Evolutionary conservation across 2,329 filamentous ascomycete genomes (phyloP), one percentile per base, ranked within the genome.

Genomic region (Arthrobotrys musiformis): DNA sequence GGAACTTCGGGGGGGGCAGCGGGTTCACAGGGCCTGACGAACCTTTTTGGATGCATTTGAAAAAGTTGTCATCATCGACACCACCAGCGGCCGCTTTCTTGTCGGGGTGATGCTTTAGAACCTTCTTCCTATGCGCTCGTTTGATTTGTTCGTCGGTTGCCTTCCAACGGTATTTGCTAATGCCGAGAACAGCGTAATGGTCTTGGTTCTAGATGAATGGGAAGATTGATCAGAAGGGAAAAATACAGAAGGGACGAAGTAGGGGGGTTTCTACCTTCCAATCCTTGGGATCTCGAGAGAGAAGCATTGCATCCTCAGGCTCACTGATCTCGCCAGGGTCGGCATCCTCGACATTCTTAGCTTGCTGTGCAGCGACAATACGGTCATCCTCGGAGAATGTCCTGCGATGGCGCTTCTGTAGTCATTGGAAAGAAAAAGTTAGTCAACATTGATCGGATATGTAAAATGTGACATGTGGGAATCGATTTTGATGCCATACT

Each of bases 71-170:
- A 85, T 97, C 94, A 82, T 98, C 94, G 81, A 89, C 89, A 82
- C 89, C 89, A 78, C 95, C 95, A 56, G 91, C 89, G 28, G 95
- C 95, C 15, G 96, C 95, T 87, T 96, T 97, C 91, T 99, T 99
- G 85, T 99, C 95, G 79, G 95, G 95, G 85, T 99, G 95, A 85
- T 99, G 95, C 86, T 93, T 94, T 80, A 99, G 91, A 80, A 99
- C 95, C 91, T 99, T 99, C 90, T 97, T 97, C 87, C 95, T 93
- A 87, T 99, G 94, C 81, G 96, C 95, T 82, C 93, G 92, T 89
- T 97, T 98, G 88, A 99, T 98, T 87, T 98, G 94, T 81, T 98
- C 94, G 85, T 97, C 94, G 74, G 93, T 97, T 67, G 95, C 96
- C 85, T 89, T 92, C 87, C 88, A 95, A 82, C 95, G 92, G 87